Evolutionary conservation across 805 yeast species (phyloP).

Genomic region (Monosporozyma aerobia): DNA sequence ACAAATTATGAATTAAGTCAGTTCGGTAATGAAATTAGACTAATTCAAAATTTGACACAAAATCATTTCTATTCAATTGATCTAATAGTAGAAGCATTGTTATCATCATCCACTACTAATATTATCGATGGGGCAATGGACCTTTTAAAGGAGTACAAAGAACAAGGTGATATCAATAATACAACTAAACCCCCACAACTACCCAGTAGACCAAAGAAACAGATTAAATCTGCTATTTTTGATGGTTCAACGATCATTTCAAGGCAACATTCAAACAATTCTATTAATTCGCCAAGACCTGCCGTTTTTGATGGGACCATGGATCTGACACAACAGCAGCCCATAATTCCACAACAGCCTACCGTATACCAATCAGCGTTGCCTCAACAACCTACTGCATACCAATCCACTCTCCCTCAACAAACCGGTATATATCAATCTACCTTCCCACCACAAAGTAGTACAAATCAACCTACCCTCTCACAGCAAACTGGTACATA

Average conservation of each 20-base stretch:
- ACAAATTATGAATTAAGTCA: conserved; percentile 44
- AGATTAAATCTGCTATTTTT: conserved; percentile 29
- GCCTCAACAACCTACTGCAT: background rate
- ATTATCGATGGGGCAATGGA: conserved; percentile 50
- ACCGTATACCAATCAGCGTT: background rate
- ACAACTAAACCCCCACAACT: conserved; percentile 24
- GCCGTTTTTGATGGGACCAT: conserved; percentile 23
- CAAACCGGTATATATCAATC: background rate
- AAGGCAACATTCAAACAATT: conserved; percentile 2
- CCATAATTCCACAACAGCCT: background rate
- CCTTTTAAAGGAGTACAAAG: conserved; percentile 30
- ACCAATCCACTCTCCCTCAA: background rate
- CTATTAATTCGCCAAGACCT: conserved; percentile 11
- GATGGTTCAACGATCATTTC: conserved; percentile 16
- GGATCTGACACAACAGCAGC: conserved; percentile 7
- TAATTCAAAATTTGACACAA: conserved; percentile 27
- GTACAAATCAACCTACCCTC: too few species aligned
- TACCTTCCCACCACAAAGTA: too few species aligned
- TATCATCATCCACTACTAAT: conserved; percentile 52
- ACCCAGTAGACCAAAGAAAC: conserved; percentile 32
- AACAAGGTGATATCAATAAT: background rate
- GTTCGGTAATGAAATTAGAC: conserved; percentile 41
- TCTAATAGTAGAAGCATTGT: conserved; percentile 56
- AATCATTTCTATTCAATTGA: conserved; percentile 50
- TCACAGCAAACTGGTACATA: too few species aligned